Evolutionary conservation across 331 rosid species (phyloP).

Genomic region (Stylosanthes scabra): DNA sequence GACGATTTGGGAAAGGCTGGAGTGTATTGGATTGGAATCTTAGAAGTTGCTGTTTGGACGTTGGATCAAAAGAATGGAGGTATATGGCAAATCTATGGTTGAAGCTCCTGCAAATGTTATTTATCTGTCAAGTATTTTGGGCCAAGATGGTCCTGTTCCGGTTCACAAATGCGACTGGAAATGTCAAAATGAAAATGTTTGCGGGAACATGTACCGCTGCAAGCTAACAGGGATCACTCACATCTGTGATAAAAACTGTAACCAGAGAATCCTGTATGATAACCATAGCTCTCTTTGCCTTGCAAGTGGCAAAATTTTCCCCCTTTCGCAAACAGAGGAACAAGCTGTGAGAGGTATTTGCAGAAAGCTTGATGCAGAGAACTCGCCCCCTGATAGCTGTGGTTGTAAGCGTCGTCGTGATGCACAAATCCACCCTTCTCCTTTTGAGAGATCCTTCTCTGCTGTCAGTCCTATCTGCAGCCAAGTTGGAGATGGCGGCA

Average conservation of each 20-base stretch:
- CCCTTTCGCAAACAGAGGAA: conserved; percentile 75
- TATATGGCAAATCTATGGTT: conserved; percentile 75
- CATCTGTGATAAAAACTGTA: conserved; percentile 98
- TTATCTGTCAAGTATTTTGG: conserved; percentile 93
- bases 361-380: conserved; percentile 82
- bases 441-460: conserved; percentile 88
- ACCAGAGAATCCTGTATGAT: conserved; percentile 97
- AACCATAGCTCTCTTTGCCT: conserved; percentile 98
- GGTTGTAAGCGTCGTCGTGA: conserved; percentile 84
- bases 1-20: conserved; percentile 52
- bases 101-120: conserved; percentile 90
- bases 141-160: conserved; percentile 68
- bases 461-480: conserved; percentile 89
- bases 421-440: conserved; percentile 89
- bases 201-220: conserved; percentile 97
- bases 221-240: conserved; percentile 94
- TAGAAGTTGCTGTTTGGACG: conserved; percentile 45
- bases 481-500: conserved; percentile 97
- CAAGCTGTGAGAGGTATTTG: conserved; percentile 92
- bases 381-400: conserved; percentile 56
- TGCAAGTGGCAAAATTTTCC: conserved; percentile 78
- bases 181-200: conserved; percentile 90
- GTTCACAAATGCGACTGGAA: conserved; percentile 96
- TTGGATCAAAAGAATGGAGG: conserved; percentile 65
- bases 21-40: conserved; percentile 48